phyloP scores from a whole-genome alignment of 441 rosid genomes.

The Erodium trifolium region DNA sequence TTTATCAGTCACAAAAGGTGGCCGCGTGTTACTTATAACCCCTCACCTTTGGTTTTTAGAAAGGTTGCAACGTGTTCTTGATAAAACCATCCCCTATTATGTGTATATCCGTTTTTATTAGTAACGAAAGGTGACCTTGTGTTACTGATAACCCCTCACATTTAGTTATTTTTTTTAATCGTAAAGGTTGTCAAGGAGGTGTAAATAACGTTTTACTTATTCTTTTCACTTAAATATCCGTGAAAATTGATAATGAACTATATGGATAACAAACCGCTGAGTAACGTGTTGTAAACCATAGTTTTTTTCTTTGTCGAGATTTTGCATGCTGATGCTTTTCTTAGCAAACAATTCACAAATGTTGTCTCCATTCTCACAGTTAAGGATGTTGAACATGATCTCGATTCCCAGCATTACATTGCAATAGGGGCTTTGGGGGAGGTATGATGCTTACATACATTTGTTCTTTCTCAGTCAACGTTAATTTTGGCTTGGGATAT shows the following conservation, averaged over 20 bases:
- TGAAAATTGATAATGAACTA: not conserved
- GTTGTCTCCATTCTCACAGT: conserved; percentile 28
- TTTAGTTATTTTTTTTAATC: too few species aligned
- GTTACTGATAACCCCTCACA: too few species aligned
- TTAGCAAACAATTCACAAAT: conserved; percentile 20
- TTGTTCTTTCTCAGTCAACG: conserved; percentile 7
- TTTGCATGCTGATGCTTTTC: not conserved
- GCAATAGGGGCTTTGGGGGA: conserved; percentile 83
- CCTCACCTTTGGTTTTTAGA: too few species aligned
- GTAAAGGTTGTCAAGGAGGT: too few species aligned
- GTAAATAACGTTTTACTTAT: too few species aligned
- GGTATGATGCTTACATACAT: conserved; percentile 35
- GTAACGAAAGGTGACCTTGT: too few species aligned
- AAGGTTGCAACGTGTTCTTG: too few species aligned
- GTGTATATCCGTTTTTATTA: too few species aligned
- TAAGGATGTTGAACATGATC: conserved; percentile 73
- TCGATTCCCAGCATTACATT: conserved; percentile 63
- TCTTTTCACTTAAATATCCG: too few species aligned
- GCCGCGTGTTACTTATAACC: too few species aligned
- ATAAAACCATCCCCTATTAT: too few species aligned
- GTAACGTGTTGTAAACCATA: not conserved
- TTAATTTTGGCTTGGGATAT: not conserved
- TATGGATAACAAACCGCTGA: not conserved
- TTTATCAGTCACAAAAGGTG: too few species aligned
- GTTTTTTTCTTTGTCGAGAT: not conserved